Percentiles rank a stretch among this genome's conserved stretches.
phyloP scores from a whole-genome alignment of 2,329 filamentous ascomycete genomes.

The Catunica adiposa region DNA sequence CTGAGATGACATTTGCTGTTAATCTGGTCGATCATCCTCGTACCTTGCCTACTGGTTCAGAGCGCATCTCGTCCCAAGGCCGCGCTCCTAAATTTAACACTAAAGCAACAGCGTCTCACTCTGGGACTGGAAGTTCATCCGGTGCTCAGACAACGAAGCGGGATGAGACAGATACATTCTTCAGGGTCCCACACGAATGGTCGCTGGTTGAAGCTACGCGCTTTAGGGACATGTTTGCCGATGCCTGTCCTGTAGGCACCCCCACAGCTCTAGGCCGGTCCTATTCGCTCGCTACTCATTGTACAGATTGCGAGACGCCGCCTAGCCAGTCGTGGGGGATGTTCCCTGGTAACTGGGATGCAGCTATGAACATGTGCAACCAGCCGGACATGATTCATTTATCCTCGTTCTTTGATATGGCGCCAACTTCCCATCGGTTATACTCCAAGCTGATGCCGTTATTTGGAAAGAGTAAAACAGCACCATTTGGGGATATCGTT shows the following conservation, averaged over 20 bases:
- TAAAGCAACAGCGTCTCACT: background rate
- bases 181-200: slow-evolving; percentile 6
- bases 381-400: slow-evolving; percentile 61
- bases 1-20: slow-evolving; percentile 72
- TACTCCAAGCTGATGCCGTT: slow-evolving; percentile 52
- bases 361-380: slow-evolving; percentile 51
- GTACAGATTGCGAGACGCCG: slow-evolving; percentile 19
- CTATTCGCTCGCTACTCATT: slow-evolving; percentile 9
- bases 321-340: slow-evolving; percentile 41
- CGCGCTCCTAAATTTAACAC: background rate
- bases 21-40: slow-evolving; percentile 63
- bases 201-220: slow-evolving; percentile 13
- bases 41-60: slow-evolving; percentile 29
- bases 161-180: background rate
- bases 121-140: background rate
- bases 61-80: slow-evolving; percentile 1
- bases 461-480: slow-evolving; percentile 58
- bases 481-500: slow-evolving; percentile 59
- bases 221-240: slow-evolving; percentile 27
- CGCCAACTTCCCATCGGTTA: slow-evolving; percentile 39
- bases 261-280: slow-evolving; percentile 20
- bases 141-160: background rate
- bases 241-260: slow-evolving; percentile 47
- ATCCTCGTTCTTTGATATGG: slow-evolving; percentile 53
- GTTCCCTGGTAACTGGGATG: slow-evolving; percentile 49